Conservation (phyloP, 2,329 filamentous ascomycete species). For the Exserohilum rostratum region DNA sequence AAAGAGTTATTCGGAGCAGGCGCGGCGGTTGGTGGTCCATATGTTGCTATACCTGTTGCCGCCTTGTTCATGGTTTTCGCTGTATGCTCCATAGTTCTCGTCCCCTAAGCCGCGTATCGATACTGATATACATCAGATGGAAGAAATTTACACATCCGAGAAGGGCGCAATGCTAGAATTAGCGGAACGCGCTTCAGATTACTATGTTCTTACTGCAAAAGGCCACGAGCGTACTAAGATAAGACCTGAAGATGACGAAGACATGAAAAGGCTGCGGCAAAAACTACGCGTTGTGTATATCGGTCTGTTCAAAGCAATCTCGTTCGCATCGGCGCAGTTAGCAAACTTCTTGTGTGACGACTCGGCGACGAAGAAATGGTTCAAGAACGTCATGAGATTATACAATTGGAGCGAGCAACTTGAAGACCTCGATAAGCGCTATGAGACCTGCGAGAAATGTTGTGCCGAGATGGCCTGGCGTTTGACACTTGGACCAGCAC, state of each 20-base stretch:
- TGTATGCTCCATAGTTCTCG: conserved; percentile 8
- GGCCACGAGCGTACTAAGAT: conserved; percentile 14
- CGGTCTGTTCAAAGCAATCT: conserved; percentile 18
- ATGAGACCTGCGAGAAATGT: conserved; percentile 9
- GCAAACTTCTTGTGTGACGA: conserved; percentile 16
- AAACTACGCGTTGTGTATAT: conserved; percentile 20
- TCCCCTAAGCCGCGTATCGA: not conserved
- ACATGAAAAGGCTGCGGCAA: conserved; percentile 20
- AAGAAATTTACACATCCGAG: conserved; percentile 21
- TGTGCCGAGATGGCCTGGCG: conserved; percentile 13
- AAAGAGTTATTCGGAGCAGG: conserved; percentile 22
- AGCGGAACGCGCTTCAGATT: conserved; percentile 16
- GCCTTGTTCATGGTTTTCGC: conserved; percentile 26
- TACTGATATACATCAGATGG: conserved; percentile 3
- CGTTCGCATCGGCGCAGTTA: conserved; percentile 22
- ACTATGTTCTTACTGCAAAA: conserved; percentile 19
- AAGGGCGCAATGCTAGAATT: conserved; percentile 21
- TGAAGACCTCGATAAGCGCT: conserved; percentile 14
- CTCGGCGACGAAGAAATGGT: conserved; percentile 9
- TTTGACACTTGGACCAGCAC: not conserved
- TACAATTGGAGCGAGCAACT: conserved; percentile 28
- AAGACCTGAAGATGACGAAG: conserved; percentile 10
- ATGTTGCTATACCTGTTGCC: conserved; percentile 23
- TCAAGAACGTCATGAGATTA: conserved; percentile 21
- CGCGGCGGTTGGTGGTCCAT: conserved; percentile 22